Conservation (phyloP, 306 rosid genomes). For the Mucuna pruriens region DNA sequence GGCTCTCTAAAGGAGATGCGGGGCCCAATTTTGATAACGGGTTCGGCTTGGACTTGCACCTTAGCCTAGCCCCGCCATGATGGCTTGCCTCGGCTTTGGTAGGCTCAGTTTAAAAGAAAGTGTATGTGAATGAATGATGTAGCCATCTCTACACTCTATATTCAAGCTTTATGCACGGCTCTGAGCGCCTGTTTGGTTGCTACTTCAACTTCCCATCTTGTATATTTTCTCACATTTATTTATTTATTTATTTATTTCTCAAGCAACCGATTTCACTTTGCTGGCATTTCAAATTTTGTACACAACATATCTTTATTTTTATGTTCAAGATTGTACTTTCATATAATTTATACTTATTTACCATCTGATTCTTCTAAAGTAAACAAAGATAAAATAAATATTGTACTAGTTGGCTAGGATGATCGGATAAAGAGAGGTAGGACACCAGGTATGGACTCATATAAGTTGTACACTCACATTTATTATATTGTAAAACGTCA, state of each 20-base stretch:
- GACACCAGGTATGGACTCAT: no score
- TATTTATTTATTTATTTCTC: slow-evolving; percentile 41
- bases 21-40: slow-evolving; percentile 81
- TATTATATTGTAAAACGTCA: no score
- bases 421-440: no score
- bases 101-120: not conserved
- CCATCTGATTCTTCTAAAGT: no score
- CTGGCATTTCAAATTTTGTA: no score
- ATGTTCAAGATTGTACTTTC: no score
- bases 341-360: no score
- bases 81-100: slow-evolving; percentile 13
- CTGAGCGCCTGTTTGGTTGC: not conserved
- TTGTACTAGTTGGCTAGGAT: no score
- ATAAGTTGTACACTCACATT: no score
- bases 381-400: no score
- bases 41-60: slow-evolving; percentile 83
- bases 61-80: slow-evolving; percentile 79
- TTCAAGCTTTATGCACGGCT: not conserved
- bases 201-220: slow-evolving; percentile 38
- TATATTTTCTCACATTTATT: slow-evolving; percentile 54
- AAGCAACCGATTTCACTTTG: slow-evolving; percentile 46
- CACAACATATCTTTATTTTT: no score
- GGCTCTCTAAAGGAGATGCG: slow-evolving; percentile 59
- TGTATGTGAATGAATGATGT: slow-evolving; percentile 9
- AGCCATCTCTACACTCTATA: not conserved